Conservation (phyloP, 2,329 filamentous ascomycete genomes). For the Ascochyta lentis region DNA sequence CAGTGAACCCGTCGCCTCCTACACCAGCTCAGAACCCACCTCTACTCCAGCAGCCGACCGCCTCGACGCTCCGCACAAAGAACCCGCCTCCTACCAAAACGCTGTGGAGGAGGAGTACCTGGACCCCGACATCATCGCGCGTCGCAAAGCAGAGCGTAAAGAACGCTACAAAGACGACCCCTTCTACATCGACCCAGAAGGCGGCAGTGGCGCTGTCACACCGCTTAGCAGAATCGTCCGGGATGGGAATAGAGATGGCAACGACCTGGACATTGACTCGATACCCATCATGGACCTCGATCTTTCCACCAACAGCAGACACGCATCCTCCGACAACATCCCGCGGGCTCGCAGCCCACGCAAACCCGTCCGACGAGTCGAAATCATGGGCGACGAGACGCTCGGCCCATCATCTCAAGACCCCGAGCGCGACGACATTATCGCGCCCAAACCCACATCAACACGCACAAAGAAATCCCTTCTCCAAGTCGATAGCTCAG, state of each 20-base stretch:
- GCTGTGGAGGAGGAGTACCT: conserved; percentile 61
- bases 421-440: conserved; percentile 39
- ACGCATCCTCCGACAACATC: conserved; percentile 24
- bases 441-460: conserved; percentile 28
- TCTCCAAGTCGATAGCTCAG: conserved; percentile 86
- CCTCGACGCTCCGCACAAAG: conserved; percentile 48
- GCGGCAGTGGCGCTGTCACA: conserved; percentile 69
- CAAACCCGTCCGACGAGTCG: conserved; percentile 46
- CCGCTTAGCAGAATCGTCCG: conserved; percentile 77
- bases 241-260: conserved; percentile 69
- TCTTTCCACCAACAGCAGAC: conserved; percentile 58
- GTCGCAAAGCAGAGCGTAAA: conserved; percentile 75
- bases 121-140: conserved; percentile 75
- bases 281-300: conserved; percentile 96
- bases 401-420: conserved; percentile 48
- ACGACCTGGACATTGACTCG: conserved; percentile 86
- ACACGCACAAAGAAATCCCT: conserved; percentile 66
- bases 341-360: conserved; percentile 38
- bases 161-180: conserved; percentile 92
- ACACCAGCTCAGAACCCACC: conserved; percentile 23
- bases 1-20: conserved; percentile 48
- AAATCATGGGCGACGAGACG: conserved; percentile 58
- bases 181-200: conserved; percentile 78
- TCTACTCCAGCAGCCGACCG: conserved; percentile 52
- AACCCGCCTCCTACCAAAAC: conserved; percentile 55